phyloP scores from a whole-genome alignment of 129 eudicot genomes.

The Tagetes patula region DNA sequence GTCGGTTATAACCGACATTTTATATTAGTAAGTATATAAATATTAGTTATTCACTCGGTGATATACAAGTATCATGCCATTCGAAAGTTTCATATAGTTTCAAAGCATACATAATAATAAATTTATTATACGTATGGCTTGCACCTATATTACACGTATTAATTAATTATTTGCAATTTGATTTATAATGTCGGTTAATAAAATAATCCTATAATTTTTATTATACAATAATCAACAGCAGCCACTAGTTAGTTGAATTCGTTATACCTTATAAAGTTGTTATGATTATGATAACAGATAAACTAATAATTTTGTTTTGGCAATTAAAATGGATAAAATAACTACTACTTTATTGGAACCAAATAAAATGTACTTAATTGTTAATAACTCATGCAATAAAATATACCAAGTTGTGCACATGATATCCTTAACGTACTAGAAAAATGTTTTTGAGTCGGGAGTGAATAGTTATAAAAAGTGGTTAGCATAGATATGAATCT shows the following conservation, averaged over 20 bases:
- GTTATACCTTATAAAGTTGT: background rate
- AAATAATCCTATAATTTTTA: background rate
- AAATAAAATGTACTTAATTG: background rate
- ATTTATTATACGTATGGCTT: too few species aligned
- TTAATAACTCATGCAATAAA: background rate
- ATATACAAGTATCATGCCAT: too few species aligned
- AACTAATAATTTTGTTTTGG: slow-evolving; percentile 12
- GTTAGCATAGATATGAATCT: background rate
- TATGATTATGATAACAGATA: slow-evolving; percentile 8
- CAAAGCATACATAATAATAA: too few species aligned
- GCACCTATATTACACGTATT: background rate
- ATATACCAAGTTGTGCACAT: too few species aligned
- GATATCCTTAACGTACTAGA: too few species aligned
- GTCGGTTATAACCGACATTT: too few species aligned
- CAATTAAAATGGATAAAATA: background rate
- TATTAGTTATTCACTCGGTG: too few species aligned
- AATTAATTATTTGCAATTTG: background rate
- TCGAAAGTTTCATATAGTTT: too few species aligned
- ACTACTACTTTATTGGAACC: background rate
- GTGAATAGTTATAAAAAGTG: too few species aligned
- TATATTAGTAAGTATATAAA: too few species aligned
- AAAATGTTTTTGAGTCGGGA: background rate
- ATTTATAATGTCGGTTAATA: background rate
- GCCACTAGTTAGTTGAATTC: slow-evolving; percentile 13
- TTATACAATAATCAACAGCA: background rate